phyloP scores from a whole-genome alignment of 2,329 filamentous ascomycete genomes.

The Exophiala viscosa region DNA sequence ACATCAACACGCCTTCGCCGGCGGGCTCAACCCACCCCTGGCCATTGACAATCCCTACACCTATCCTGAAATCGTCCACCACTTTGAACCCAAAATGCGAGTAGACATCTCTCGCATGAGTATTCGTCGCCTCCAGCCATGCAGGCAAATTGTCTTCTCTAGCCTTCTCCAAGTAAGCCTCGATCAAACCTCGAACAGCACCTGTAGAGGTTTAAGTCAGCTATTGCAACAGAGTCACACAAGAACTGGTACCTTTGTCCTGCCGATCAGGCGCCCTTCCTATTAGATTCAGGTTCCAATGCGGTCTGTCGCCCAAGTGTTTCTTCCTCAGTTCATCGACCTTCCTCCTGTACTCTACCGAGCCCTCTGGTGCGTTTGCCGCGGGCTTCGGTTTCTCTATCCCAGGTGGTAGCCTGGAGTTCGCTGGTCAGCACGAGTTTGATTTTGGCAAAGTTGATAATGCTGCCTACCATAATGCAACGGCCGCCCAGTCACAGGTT shows the following conservation, averaged over 20 bases:
- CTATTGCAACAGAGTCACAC: not conserved
- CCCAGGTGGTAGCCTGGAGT: conserved; percentile 15
- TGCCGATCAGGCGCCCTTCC: conserved; percentile 8
- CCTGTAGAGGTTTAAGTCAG: conserved; percentile 1
- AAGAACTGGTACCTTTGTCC: conserved; percentile 11
- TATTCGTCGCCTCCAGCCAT: conserved; percentile 25
- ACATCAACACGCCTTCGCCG: conserved; percentile 14
- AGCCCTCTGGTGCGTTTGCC: conserved; percentile 1
- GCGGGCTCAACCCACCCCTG: conserved; percentile 11
- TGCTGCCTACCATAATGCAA: conserved; percentile 18
- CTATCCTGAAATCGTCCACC: conserved; percentile 17
- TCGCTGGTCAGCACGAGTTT: too few species aligned
- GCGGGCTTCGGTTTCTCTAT: conserved; percentile 8
- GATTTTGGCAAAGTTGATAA: not conserved
- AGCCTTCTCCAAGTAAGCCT: conserved; percentile 20
- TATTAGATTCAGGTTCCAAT: conserved; percentile 23
- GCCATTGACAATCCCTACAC: conserved; percentile 16
- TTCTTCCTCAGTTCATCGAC: conserved; percentile 14
- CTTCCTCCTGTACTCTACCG: conserved; percentile 10
- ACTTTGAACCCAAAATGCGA: conserved; percentile 21
- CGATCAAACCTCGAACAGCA: conserved; percentile 20
- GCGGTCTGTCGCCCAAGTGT: conserved; percentile 8
- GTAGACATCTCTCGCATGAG: conserved; percentile 24
- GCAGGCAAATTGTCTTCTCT: conserved; percentile 18
- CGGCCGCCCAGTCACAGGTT: conserved; percentile 13